These are phyloP conservation scores for Linaria vulgaris DNA, from an alignment of 257 asterid genomes.

Conservation along the genomic window DNA sequence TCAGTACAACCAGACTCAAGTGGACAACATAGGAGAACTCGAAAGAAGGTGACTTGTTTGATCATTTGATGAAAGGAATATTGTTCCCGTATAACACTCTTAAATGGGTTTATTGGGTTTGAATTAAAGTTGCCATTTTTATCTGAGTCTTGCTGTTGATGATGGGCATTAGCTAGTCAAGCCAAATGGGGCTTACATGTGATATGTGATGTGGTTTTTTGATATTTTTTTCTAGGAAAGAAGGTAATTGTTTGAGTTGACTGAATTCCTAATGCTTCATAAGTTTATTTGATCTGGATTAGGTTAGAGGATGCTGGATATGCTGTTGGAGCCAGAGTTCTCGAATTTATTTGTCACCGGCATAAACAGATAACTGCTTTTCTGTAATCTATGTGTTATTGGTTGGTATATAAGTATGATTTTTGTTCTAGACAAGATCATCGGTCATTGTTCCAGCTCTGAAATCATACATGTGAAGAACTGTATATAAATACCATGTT, in stretches of 20 bases:
- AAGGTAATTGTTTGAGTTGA: background rate
- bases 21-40: slow-evolving; percentile 15
- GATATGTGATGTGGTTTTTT: background rate
- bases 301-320: slow-evolving; percentile 89
- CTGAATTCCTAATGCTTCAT: slow-evolving; percentile 8
- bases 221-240: background rate
- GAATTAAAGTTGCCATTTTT: background rate
- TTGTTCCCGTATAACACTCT: background rate
- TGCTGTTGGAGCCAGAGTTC: slow-evolving; percentile 76
- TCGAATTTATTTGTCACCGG: slow-evolving; percentile 85
- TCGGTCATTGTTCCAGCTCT: too few species aligned
- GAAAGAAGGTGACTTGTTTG: slow-evolving; percentile 22
- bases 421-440: too few species aligned
- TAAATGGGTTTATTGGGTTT: background rate
- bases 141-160: background rate
- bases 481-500: too few species aligned
- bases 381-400: too few species aligned
- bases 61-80: background rate
- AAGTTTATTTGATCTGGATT: slow-evolving; percentile 16
- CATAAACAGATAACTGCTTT: too few species aligned
- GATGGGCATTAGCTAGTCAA: slow-evolving; percentile 1
- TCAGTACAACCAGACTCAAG: too few species aligned
- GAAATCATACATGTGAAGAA: too few species aligned
- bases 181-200: background rate
- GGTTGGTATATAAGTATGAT: too few species aligned